phyloP scores from a whole-genome alignment of 192 early-diverging fungal genomes.

The Cetraspora pellucida region DNA sequence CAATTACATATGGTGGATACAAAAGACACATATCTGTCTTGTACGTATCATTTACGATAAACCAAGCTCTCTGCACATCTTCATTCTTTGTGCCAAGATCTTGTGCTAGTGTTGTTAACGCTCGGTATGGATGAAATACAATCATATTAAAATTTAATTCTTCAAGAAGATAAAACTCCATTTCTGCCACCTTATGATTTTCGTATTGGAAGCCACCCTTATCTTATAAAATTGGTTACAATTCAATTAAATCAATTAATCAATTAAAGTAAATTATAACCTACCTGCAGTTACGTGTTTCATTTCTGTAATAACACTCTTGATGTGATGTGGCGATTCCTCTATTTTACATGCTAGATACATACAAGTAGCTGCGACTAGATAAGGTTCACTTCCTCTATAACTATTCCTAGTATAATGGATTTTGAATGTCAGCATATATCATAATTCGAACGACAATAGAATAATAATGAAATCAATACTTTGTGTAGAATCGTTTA shows the following conservation, averaged over 20 bases:
- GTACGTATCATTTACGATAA: conserved; percentile 82
- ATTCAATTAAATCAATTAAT: too few species aligned
- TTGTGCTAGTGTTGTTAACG: conserved; percentile 61
- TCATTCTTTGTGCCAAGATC: conserved; percentile 55
- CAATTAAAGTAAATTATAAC: too few species aligned
- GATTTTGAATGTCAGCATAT: neutral
- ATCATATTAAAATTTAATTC: conserved; percentile 90
- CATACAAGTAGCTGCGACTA: conserved; percentile 80
- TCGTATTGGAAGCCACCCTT: conserved; percentile 69
- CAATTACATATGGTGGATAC: conserved; percentile 89
- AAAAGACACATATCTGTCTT: conserved; percentile 78
- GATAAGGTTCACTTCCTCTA: conserved; percentile 72
- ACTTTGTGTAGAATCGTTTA: conserved; percentile 84
- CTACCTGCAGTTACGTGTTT: conserved; percentile 37
- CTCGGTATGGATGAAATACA: conserved; percentile 86
- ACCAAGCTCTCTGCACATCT: conserved; percentile 63
- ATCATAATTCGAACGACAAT: neutral
- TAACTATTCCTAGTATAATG: conserved; percentile 68
- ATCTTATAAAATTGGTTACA: conserved; percentile 26
- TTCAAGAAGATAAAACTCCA: conserved; percentile 90
- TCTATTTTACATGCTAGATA: conserved; percentile 92
- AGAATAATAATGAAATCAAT: neutral
- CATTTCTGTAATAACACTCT: conserved; percentile 56
- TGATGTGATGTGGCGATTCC: conserved; percentile 71
- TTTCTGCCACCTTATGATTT: conserved; percentile 79